A percentile compares a stretch with the other conserved stretches of the same genome.
Evolutionary conservation across 1,139 yeast genomes (phyloP).

Genomic region (Yamadazyma triangularis): DNA sequence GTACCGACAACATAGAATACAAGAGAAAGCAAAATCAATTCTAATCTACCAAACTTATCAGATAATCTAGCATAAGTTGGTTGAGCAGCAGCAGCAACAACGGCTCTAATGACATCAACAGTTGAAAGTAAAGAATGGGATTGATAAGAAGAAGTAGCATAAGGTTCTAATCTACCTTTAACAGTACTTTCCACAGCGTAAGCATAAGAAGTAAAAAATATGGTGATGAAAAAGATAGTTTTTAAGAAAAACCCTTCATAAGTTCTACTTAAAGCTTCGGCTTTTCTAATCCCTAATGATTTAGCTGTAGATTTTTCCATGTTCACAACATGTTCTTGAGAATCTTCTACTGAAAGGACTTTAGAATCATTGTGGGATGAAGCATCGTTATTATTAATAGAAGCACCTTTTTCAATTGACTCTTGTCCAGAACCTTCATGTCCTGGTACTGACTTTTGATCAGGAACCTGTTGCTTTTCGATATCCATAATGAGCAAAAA

Average conservation of each 20-base stretch:
- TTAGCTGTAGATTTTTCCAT: constrained; percentile 16
- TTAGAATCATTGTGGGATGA: not conserved
- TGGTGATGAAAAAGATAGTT: constrained; percentile 39
- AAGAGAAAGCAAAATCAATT: constrained; percentile 49
- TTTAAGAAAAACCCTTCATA: constrained; percentile 20
- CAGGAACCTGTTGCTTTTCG: too few species aligned
- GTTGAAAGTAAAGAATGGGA: constrained; percentile 62
- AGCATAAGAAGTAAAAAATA: constrained; percentile 59
- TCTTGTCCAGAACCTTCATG: too few species aligned
- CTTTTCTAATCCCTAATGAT: constrained; percentile 36
- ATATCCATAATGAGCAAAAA: too few species aligned
- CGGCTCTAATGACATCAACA: constrained; percentile 56
- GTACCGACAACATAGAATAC: constrained; percentile 67
- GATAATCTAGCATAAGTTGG: constrained; percentile 66
- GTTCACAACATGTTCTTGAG: constrained; percentile 2
- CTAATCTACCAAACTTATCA: constrained; percentile 67
- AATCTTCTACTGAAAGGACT: constrained; percentile 1
- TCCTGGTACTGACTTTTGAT: too few species aligned
- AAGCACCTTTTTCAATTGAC: not conserved
- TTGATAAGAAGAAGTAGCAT: constrained; percentile 55
- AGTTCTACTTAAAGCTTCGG: constrained; percentile 38
- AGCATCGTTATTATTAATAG: not conserved
- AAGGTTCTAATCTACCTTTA: constrained; percentile 44
- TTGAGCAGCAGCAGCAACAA: constrained; percentile 70
- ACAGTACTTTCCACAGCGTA: constrained; percentile 63